Base-by-base conservation (phyloP, 495 filamentous ascomycete genomes). In the Staphylotrichum longicolle region DNA sequence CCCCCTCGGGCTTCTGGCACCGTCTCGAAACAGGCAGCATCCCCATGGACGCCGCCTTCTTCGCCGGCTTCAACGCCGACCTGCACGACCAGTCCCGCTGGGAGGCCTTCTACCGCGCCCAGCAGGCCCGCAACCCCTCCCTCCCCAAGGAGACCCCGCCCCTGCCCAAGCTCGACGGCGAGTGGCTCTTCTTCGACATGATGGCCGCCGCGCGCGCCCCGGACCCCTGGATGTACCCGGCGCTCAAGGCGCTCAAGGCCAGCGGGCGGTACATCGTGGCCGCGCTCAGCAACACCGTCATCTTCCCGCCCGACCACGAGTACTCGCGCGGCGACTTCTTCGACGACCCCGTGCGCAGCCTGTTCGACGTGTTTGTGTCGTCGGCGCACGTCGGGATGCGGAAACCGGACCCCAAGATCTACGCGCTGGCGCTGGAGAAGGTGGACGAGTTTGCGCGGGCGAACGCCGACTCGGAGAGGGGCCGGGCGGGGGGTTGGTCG, bases 101-200 rank as follows among this genome's bases (percentile, higher is more conserved):
- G 94, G 74, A 75, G 9, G 56, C 70, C 45, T 82, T 82, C 60
- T 78, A 78, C 67, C 57, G 45, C 27, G 47, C 54, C 46, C 71
- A 74, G 51, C 72, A 74, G 45, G 72, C 69, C 20, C 70, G 66
- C 52, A 68, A 77, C 60, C 73, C 70, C 6, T 64, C 60, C 0
- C 70, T 66, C 8, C 75, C 70, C 2, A 61, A 59, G n/a, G 54
- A 74, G 14, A 57, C 82, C 5, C 89, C 88, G 7, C 84, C 88
- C 5, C 62, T 90, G 8, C 93, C 93, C 0, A 68, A 78, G 3
- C 79, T 98, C 40, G 88, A 97, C 69, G 91, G 85, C 5, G 86
- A 92, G 68, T 82, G 73, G 70, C 79, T 98, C 9, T 96, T 98
- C 81, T 89, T 87, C 85, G 84, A 86, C 61, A 98, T 98, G 94